Evolutionary conservation across 352 stramenopile species (phyloP), one percentile per base, ranked within the genome.

Genomic region (Phytophthora pini): DNA sequence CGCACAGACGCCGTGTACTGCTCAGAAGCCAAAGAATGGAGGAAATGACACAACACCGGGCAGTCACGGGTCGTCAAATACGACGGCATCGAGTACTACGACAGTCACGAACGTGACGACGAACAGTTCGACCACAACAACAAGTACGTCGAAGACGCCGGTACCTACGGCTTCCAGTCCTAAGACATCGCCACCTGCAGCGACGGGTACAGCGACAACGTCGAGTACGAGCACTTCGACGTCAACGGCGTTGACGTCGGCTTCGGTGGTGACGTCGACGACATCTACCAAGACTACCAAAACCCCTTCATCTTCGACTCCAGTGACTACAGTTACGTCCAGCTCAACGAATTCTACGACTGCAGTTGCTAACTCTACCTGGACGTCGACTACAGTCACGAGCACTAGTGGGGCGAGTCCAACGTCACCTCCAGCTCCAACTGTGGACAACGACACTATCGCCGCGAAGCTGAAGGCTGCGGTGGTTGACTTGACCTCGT

Each of bases 1-100:
- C 44, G 64, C 68, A 6, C 57, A 70, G 27, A 70, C 58, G 8
- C 20, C 48, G n/a, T 76, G 68, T 32, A 38, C 38, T 11, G 32
- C 68, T 47, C 53, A 70, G 36, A 41, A 45, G 2, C 6, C n/a
- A 3, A 58, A 36, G 22, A 70, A 65, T 3, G n/a, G 31, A 24
- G 40, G 13, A 22, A 66, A 67, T 13, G 32, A 51, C 15, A 57
- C 61, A 0, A 67, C 26, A 12, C 48, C 54, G n/a, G 53, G 65
- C 24, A 39, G 12, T 5, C 12, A 52, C 10, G 17, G 44, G 43
- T 38, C 48, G 10, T 49, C 40, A 4, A 55, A 9, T 15, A 56
- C 11, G 17, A 66, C 48, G 12, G 17, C 38, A 5, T 49, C 27
- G 9, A 53, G 7, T 20, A 17, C 41, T 27, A 62, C 45, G 13